Base-by-base conservation (phyloP, 352 stramenopile genomes). In the Globisporangium echinulatum region DNA sequence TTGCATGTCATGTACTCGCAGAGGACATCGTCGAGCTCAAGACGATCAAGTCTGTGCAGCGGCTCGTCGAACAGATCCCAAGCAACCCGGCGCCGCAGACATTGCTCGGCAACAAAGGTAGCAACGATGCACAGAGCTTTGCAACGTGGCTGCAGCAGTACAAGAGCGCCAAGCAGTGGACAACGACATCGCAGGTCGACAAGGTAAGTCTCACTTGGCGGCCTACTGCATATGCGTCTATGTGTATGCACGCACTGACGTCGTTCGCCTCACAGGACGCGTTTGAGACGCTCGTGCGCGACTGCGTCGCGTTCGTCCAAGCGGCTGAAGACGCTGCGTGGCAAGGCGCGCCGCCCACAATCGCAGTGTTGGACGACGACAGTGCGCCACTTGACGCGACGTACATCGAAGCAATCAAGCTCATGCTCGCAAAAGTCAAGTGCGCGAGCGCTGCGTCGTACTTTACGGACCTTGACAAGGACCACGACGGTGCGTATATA, bases 381-480 rank as follows among this genome's bases (percentile, higher is more conserved):
- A 25, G 25, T 25, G 25, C 25, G 25, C 25, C 25, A 25, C 25
- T 25, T 25, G 25, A 25, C 25, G 66, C 66, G 0, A 65, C 61
- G 13, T 87, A 85, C 39, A 59, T 85, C 8, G 75, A 88, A 17
- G 78, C 74, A 7, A 54, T 87, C 33, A 76, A 82, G 62, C n/a
- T 87, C 19, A 87, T 85, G 61, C 65, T 90, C 25, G 74, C 69
- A 11, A 75, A 71, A 39, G 77, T 84, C 70, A 90, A 88, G 60
- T 85, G 68, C 58, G 62, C 61, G 25, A 69, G 72, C 13, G 61
- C 70, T 19, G 67, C 54, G 9, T 47, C 54, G 17, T 70, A 61
- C 54, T 90, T 90, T 52, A 76, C 77, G 48, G 63, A 77, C 25
- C 58, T 90, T 40, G 80, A 88, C 65, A 78, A 76, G 46, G 73